Base-by-base conservation (phyloP, 495 filamentous ascomycete species). In the Aspergillus homomorphus region DNA sequence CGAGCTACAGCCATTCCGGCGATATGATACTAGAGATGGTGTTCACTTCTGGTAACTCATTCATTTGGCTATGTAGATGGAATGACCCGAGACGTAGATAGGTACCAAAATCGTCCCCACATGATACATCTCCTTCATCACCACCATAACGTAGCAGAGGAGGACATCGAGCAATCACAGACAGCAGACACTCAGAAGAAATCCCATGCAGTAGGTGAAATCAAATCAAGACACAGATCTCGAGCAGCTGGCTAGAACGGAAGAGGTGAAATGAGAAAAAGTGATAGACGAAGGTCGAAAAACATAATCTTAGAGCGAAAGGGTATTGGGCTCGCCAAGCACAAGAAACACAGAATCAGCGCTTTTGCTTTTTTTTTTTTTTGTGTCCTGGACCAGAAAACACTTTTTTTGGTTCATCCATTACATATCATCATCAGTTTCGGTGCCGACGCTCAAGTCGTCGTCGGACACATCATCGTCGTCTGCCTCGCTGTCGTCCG, bases 401-500 rank as follows among this genome's bases (percentile, higher is more conserved):
- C 16, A 56, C 20, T 9, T 14, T 38, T 38, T 38, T 38, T n/a
- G n/a, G 33, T 38, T 38, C 33, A 22, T 48, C 22, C 46, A 50
- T 48, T 53, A 62, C 18, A 59, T 26, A 50, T 79, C 76, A 24
- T 77, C 70, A 53, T 79, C 76, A 16, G 75, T 77, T 30, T 63
- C 73, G 0, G 73, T 73, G 26, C 46, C 63, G 51, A 71, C 72
- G 38, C 74, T 69, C 46, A 72, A 61, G 16, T 67, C 69, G 10
- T 70, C 69, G 26, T 64, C 62, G 43, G 56, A 59, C 5, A 67
- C 63, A 24, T 68, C 66, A 33, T 71, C 71, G 22, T 73, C 70
- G 4, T 64, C 72, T 48, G 69, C 73, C 51, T 77, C 75, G 8
- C 82, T 83, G 6, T 84, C 81, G 12, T 84, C 80, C 3, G 81